Evolutionary conservation across 1,284 basidiomycete genomes (phyloP).

Genomic region (Cryptococcus sp.): DNA sequence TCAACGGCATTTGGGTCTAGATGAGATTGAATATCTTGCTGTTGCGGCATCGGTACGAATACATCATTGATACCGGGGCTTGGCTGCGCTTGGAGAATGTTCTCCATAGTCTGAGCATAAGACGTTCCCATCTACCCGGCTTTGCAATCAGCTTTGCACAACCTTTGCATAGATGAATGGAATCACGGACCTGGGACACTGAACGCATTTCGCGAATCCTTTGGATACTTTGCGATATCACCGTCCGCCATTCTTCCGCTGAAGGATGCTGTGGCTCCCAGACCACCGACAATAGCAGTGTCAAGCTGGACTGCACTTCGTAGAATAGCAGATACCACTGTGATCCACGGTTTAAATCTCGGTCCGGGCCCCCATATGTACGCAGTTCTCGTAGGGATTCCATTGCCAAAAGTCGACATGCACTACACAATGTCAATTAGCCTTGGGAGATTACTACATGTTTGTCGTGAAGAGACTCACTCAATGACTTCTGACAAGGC

Average conservation of each 20-base stretch:
- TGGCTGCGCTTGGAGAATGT: slow-evolving; percentile 8
- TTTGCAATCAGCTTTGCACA: background rate
- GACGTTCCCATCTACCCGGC: slow-evolving; percentile 6
- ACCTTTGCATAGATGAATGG: background rate
- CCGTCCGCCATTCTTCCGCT: slow-evolving; percentile 12
- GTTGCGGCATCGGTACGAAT: background rate
- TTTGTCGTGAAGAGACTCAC: slow-evolving; percentile 10
- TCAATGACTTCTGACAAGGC: slow-evolving; percentile 21
- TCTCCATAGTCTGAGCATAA: slow-evolving; percentile 10
- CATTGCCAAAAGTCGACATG: slow-evolving; percentile 1
- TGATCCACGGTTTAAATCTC: slow-evolving; percentile 6
- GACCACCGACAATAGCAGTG: slow-evolving; percentile 18
- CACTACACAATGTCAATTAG: background rate
- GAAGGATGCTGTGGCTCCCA: slow-evolving; percentile 17
- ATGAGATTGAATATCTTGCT: background rate
- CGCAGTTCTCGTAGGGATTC: slow-evolving; percentile 3
- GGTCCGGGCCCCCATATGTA: background rate
- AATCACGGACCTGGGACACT: slow-evolving; percentile 3
- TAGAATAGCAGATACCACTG: slow-evolving; percentile 24
- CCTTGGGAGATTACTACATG: background rate
- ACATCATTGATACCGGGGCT: slow-evolving; percentile 2
- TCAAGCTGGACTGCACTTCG: slow-evolving; percentile 19
- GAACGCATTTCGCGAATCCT: slow-evolving; percentile 8
- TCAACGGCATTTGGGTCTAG: slow-evolving; percentile 4
- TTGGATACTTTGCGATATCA: slow-evolving; percentile 8